These are phyloP conservation scores for Rhynchospora breviuscula DNA, from an alignment of 176 grass and related monocot genomes.

Conservation along the genomic window DNA sequence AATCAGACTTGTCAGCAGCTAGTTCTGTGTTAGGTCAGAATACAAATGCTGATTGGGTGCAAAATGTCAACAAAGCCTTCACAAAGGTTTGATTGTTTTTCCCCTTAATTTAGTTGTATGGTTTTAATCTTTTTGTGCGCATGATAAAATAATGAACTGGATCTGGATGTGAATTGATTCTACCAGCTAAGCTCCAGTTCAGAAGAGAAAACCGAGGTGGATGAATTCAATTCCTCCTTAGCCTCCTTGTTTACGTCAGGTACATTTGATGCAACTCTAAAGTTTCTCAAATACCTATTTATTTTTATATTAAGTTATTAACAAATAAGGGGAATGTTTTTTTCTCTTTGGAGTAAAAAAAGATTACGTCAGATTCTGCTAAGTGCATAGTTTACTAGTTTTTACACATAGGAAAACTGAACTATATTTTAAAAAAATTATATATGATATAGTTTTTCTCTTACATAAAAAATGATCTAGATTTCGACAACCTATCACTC, in stretches of 20 bases:
- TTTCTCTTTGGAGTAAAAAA: no score
- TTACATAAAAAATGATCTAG: no score
- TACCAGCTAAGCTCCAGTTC: constrained; percentile 66
- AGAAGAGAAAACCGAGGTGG: constrained; percentile 55
- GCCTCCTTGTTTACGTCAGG: constrained; percentile 69
- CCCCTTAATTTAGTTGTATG: background rate
- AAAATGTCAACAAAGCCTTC: constrained; percentile 80
- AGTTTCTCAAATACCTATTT: no score
- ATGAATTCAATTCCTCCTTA: constrained; percentile 80
- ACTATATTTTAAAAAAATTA: no score
- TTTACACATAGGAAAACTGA: no score
- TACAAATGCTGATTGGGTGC: constrained; percentile 46
- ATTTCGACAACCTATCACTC: background rate
- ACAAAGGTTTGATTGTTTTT: constrained; percentile 43
- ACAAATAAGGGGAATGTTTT: no score
- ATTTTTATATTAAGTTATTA: no score
- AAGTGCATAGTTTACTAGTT: no score
- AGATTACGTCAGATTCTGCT: no score
- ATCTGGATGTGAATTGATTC: background rate
- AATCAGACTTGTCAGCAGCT: constrained; percentile 57
- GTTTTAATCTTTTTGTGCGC: background rate
- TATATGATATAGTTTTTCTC: no score
- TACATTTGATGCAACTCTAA: background rate
- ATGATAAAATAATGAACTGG: background rate
- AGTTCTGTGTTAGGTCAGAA: constrained; percentile 48